Conservation (phyloP, 2,329 filamentous ascomycete species). For the Xylaria sp. region DNA sequence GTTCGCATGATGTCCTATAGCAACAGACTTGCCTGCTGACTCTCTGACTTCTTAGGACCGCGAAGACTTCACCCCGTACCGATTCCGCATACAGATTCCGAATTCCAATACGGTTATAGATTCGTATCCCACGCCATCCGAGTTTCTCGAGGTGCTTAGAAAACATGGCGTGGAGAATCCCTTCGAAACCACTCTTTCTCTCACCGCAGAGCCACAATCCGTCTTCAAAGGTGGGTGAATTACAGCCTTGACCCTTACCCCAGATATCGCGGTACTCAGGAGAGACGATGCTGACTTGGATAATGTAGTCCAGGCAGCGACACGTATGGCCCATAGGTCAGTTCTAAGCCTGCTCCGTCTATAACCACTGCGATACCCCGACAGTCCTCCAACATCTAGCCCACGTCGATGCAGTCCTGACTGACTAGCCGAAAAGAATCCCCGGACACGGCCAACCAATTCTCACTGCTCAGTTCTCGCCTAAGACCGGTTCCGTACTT, state of each 20-base stretch:
- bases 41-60: conserved; percentile 51
- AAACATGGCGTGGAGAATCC: conserved; percentile 67
- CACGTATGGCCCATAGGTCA: conserved; percentile 80
- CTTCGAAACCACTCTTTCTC: conserved; percentile 64
- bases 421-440: conserved; percentile 58
- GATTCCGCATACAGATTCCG: conserved; percentile 69
- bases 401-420: background rate
- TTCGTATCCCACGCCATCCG: conserved; percentile 60
- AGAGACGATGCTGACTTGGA: conserved; percentile 2
- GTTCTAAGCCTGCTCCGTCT: conserved; percentile 9
- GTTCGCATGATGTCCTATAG: conserved; percentile 37
- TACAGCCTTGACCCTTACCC: background rate
- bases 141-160: conserved; percentile 64
- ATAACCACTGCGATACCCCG: background rate
- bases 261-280: background rate
- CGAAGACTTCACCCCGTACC: conserved; percentile 70
- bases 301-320: conserved; percentile 87
- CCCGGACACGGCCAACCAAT: conserved; percentile 93
- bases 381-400: background rate
- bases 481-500: conserved; percentile 39
- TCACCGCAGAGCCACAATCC: conserved; percentile 80
- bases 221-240: conserved; percentile 62
- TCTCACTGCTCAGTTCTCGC: conserved; percentile 38
- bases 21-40: conserved; percentile 15
- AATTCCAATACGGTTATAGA: conserved; percentile 63